Evolutionary conservation across 2,329 filamentous ascomycete species (phyloP).

Genomic region (Ophiostoma ulmi): DNA sequence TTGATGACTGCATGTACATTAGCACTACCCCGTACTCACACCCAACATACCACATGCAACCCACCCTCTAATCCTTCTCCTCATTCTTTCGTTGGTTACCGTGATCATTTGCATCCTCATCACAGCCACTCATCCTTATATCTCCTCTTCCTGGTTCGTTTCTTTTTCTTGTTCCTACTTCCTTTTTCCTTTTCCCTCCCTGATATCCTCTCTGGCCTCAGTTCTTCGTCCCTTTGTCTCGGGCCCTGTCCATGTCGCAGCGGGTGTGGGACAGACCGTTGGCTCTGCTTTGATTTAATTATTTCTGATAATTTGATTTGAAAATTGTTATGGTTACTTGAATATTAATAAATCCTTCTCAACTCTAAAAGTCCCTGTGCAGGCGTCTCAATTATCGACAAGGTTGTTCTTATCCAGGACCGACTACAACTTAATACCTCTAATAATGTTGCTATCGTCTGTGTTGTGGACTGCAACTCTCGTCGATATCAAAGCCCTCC

Average conservation of each 20-base stretch:
- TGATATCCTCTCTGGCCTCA: neutral
- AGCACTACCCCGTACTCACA: neutral
- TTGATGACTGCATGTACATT: neutral
- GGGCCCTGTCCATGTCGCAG: slow-evolving; percentile 9
- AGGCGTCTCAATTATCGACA: neutral
- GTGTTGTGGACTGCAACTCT: neutral
- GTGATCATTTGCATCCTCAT: neutral
- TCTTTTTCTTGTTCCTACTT: neutral
- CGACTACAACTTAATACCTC: neutral
- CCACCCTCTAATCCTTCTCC: neutral
- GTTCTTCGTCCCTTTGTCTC: neutral
- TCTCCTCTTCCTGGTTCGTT: neutral
- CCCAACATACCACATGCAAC: neutral
- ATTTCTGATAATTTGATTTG: neutral
- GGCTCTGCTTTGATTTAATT: neutral
- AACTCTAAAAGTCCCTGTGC: neutral
- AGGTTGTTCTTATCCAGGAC: neutral
- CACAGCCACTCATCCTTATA: neutral
- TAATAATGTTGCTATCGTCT: neutral
- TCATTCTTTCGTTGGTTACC: neutral
- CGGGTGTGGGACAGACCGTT: neutral
- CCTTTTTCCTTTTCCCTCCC: neutral
- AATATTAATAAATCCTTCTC: neutral
- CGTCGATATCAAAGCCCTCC: neutral
- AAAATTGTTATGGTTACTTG: neutral